Evolutionary conservation across 441 rosid genomes (phyloP).

Genomic region (Adansonia gregorii): DNA sequence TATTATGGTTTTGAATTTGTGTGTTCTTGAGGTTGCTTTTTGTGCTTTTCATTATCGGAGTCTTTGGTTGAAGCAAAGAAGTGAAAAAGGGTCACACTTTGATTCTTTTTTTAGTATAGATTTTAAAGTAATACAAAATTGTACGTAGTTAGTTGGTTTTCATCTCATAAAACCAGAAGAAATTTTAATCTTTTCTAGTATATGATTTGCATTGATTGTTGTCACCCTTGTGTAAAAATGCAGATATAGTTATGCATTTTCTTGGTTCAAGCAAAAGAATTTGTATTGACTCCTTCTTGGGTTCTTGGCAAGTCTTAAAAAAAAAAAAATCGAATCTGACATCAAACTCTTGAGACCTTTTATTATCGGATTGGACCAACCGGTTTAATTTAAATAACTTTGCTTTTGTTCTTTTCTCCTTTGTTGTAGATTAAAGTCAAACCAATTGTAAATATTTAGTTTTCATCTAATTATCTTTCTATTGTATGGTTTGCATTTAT

Average conservation of each 20-base stretch:
- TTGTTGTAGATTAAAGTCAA: neutral
- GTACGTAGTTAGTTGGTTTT: constrained; percentile 31
- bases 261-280: neutral
- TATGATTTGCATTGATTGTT: neutral
- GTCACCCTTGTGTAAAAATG: neutral
- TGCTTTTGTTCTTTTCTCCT: neutral
- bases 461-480: too few relatives aligned
- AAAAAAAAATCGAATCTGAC: too few relatives aligned
- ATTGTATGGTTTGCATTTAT: too few relatives aligned
- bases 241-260: neutral
- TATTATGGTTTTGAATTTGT: constrained; percentile 25
- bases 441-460: neutral
- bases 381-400: neutral
- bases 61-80: neutral
- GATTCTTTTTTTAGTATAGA: neutral
- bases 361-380: neutral
- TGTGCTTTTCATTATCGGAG: neutral
- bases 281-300: neutral
- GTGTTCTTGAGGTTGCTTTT: constrained; percentile 11
- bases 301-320: too few relatives aligned
- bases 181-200: neutral
- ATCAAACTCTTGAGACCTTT: neutral
- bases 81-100: neutral
- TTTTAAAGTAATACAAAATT: neutral
- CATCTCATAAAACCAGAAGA: constrained; percentile 23